A percentile compares a stretch with the other conserved stretches of the same genome.
Conservation (phyloP, 2,329 filamentous ascomycete species). For the Verticillium alfalfae region DNA sequence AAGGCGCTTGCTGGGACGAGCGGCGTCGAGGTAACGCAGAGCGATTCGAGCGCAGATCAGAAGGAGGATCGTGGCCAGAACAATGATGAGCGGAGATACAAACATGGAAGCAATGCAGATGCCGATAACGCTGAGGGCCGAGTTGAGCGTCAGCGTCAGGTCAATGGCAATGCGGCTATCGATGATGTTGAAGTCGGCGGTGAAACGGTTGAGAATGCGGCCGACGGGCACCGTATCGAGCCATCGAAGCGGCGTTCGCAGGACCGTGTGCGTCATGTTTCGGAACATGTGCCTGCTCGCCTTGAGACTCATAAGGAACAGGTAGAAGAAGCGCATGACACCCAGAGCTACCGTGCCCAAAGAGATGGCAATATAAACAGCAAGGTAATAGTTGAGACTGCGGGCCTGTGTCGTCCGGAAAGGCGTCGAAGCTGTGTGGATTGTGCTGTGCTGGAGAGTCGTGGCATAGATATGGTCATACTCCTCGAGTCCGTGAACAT, state of each 20-base stretch:
- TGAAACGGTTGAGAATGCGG: slow-evolving; percentile 72
- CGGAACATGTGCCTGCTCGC: slow-evolving; percentile 67
- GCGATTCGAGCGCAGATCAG: slow-evolving; percentile 53
- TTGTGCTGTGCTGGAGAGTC: slow-evolving; percentile 37
- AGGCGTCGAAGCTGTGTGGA: slow-evolving; percentile 29
- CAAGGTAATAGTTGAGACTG: slow-evolving; percentile 58
- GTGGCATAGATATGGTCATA: slow-evolving; percentile 24
- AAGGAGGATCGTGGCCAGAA: slow-evolving; percentile 55
- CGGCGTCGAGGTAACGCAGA: slow-evolving; percentile 60
- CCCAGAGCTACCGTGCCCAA: slow-evolving; percentile 51
- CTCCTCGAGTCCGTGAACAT: slow-evolving; percentile 27
- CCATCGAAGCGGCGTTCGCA: slow-evolving; percentile 72
- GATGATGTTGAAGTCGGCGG: slow-evolving; percentile 68
- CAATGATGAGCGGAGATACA: slow-evolving; percentile 61
- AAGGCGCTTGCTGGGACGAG: slow-evolving; percentile 69
- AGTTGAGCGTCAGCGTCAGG: slow-evolving; percentile 53
- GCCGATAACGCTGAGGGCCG: slow-evolving; percentile 57
- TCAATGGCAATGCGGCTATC: slow-evolving; percentile 63
- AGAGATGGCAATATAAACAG: slow-evolving; percentile 60
- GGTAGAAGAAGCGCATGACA: slow-evolving; percentile 56
- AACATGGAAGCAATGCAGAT: slow-evolving; percentile 63
- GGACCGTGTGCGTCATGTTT: slow-evolving; percentile 58
- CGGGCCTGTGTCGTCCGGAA: slow-evolving; percentile 21
- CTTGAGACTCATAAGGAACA: slow-evolving; percentile 59
- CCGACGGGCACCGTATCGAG: slow-evolving; percentile 75